Evolutionary conservation across 257 asterid species (phyloP).

Genomic region (Forsythia suspensa): DNA sequence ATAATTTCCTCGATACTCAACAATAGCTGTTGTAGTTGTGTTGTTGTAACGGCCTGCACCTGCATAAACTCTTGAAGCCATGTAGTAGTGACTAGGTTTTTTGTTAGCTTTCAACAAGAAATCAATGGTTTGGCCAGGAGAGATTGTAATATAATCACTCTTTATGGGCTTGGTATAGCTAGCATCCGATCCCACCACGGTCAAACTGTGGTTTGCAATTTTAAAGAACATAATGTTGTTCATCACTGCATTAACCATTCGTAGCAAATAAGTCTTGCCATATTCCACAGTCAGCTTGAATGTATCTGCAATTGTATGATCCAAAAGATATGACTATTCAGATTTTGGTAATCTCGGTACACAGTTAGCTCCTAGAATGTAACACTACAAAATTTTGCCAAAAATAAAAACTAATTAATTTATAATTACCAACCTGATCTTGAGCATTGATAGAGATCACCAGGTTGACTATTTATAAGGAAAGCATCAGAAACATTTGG

Average conservation of each 20-base stretch:
- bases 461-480: constrained; percentile 65
- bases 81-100: constrained; percentile 48
- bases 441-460: constrained; percentile 49
- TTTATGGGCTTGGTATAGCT: constrained; percentile 45
- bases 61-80: constrained; percentile 50
- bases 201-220: constrained; percentile 45
- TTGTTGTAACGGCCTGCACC: constrained; percentile 14
- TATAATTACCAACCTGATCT: constrained; percentile 25
- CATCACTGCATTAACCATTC: constrained; percentile 60
- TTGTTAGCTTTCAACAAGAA: constrained; percentile 50
- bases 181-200: constrained; percentile 59
- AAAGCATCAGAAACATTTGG: constrained; percentile 48
- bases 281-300: constrained; percentile 38
- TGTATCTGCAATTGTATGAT: constrained; percentile 33
- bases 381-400: not conserved
- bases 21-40: constrained; percentile 43
- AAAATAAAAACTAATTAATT: no score
- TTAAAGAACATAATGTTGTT: constrained; percentile 61
- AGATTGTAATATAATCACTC: constrained; percentile 39
- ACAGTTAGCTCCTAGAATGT: no score
- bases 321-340: not conserved
- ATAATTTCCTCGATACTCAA: constrained; percentile 42
- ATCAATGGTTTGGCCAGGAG: constrained; percentile 71
- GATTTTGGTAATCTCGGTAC: no score
- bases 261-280: constrained; percentile 53